phyloP scores from a whole-genome alignment of 2,329 filamentous ascomycete genomes.

The Sclerotinia sclerotiorum region DNA sequence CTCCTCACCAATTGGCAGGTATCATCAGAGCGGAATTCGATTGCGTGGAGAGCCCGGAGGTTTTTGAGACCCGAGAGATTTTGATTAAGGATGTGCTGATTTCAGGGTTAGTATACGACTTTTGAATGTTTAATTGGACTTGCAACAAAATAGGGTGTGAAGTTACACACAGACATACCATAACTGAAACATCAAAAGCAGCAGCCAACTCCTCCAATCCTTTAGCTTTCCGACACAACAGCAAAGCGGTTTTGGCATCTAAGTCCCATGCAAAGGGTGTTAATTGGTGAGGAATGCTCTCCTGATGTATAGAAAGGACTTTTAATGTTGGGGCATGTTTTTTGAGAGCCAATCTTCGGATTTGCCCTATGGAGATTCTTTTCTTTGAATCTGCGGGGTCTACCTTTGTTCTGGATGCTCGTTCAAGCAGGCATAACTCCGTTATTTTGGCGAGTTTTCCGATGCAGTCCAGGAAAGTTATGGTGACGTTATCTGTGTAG shows the following conservation, averaged over 20 bases:
- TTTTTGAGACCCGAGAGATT: conserved; percentile 49
- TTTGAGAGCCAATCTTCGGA: conserved; percentile 55
- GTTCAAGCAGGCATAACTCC: conserved; percentile 61
- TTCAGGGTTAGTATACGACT: neutral
- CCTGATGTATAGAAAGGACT: conserved; percentile 61
- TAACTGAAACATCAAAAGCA: conserved; percentile 53
- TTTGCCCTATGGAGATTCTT: conserved; percentile 55
- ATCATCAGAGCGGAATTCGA: conserved; percentile 55
- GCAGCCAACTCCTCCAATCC: conserved; percentile 56
- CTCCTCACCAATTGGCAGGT: conserved; percentile 54
- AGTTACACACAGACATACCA: conserved; percentile 47
- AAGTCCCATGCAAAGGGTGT: conserved; percentile 55
- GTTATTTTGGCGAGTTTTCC: conserved; percentile 53
- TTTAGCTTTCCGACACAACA: conserved; percentile 53
- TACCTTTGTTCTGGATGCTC: conserved; percentile 51
- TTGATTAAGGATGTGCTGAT: conserved; percentile 58
- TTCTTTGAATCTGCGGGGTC: conserved; percentile 54
- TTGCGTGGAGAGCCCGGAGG: conserved; percentile 56
- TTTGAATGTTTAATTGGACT: neutral
- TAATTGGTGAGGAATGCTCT: conserved; percentile 54
- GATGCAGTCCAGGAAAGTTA: conserved; percentile 54
- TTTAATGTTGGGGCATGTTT: conserved; percentile 57
- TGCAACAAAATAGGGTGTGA: neutral
- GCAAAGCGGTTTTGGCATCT: conserved; percentile 53
- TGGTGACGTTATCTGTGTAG: conserved; percentile 62